A percentile compares a stretch with the other conserved stretches of the same genome.
These are phyloP conservation scores for Sporothrix mexicana DNA, from an alignment of 2,329 filamentous ascomycete species.

Conservation along the genomic window DNA sequence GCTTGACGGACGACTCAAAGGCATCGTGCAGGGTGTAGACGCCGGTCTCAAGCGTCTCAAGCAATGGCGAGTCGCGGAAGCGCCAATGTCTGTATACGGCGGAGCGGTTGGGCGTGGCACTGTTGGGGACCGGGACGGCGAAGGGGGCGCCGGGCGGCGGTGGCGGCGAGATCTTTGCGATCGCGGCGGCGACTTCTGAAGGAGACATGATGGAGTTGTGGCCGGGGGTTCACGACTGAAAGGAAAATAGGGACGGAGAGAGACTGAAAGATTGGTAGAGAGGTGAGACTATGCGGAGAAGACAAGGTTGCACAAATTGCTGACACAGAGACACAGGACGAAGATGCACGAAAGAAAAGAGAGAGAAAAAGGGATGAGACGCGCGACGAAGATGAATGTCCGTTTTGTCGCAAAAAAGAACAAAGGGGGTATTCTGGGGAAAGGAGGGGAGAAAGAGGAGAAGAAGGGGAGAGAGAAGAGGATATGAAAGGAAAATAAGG, in stretches of 20 bases:
- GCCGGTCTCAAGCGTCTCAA: conserved; percentile 74
- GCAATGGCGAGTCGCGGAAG: conserved; percentile 71
- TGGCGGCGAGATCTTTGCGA: conserved; percentile 61
- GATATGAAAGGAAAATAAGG: conserved; percentile 1
- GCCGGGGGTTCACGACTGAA: neutral
- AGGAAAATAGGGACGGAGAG: conserved; percentile 16
- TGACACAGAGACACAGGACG: neutral
- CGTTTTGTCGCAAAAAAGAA: conserved; percentile 3
- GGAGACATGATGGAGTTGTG: conserved; percentile 44
- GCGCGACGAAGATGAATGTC: neutral
- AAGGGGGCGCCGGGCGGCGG: conserved; percentile 80
- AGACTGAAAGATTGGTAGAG: conserved; percentile 14
- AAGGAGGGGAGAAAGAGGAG: conserved; percentile 18
- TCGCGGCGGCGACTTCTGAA: conserved; percentile 48
- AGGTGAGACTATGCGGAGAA: neutral
- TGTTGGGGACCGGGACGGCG: conserved; percentile 76
- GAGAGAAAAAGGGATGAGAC: neutral
- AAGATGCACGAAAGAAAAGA: neutral
- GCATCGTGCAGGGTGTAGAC: conserved; percentile 77
- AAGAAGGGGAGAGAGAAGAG: neutral
- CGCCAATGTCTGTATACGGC: conserved; percentile 84
- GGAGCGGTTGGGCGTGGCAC: conserved; percentile 73
- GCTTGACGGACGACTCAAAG: conserved; percentile 72
- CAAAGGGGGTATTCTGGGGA: conserved; percentile 12
- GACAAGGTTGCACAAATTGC: neutral